Conservation (phyloP, 345 rosid genomes). For the Gossypium raimondii region DNA sequence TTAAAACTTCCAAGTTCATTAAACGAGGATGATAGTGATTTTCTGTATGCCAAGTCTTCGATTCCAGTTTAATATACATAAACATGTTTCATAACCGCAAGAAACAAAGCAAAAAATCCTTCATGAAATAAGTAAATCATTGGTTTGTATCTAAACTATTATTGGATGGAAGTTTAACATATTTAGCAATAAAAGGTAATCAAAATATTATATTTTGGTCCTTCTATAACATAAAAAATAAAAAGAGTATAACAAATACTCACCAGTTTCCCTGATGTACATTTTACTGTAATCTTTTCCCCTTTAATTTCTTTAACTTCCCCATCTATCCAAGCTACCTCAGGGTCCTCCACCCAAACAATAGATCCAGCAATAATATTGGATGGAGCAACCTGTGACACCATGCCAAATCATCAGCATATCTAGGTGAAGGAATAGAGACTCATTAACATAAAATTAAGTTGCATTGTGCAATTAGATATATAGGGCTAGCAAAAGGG, state of each 20-base stretch:
- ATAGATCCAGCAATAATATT: conserved; percentile 58
- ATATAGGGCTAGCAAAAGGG: not conserved
- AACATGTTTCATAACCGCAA: not conserved
- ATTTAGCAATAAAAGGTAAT: not conserved
- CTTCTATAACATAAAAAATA: not conserved
- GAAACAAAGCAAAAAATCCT: not conserved
- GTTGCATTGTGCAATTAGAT: not conserved
- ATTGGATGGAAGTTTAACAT: not conserved
- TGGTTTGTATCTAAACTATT: not conserved
- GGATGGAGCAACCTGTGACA: conserved; percentile 50
- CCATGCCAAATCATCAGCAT: conserved; percentile 12
- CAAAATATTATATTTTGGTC: not conserved
- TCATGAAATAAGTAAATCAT: not conserved
- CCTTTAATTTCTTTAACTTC: conserved; percentile 55
- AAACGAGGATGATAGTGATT: not conserved
- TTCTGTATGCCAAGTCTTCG: not conserved
- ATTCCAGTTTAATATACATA: not conserved
- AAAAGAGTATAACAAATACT: conserved; percentile 24
- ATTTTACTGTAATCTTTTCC: conserved; percentile 52
- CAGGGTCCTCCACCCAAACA: conserved; percentile 88
- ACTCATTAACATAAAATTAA: conserved; percentile 1
- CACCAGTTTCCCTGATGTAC: conserved; percentile 64
- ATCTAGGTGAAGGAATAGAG: conserved; percentile 11
- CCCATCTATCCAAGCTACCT: conserved; percentile 86
- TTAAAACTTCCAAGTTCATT: conserved; percentile 1